Percentiles rank a stretch among this genome's conserved stretches.
Evolutionary conservation across 2,329 filamentous ascomycete genomes (phyloP).

Genomic region (Pseudopithomyces chartarum): DNA sequence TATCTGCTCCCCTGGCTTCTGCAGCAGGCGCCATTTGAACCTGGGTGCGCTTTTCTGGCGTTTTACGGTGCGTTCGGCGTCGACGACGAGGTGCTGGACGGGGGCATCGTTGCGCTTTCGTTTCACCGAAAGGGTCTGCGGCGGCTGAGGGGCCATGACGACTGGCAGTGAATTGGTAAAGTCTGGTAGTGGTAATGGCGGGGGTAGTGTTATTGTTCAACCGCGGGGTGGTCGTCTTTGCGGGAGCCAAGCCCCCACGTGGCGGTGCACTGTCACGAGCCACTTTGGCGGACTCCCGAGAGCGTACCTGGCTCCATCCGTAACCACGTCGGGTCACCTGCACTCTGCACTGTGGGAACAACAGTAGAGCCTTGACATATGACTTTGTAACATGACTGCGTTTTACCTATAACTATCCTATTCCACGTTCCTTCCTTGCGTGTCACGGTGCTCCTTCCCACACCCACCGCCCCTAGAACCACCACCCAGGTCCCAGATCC

Average conservation of each 20-base stretch:
- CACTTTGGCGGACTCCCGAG: not conserved
- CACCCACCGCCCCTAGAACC: not conserved
- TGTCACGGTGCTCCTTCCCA: constrained; percentile 15
- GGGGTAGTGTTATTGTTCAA: not conserved
- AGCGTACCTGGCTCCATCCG: not conserved
- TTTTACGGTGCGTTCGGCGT: constrained; percentile 24
- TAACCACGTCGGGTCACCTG: constrained; percentile 9
- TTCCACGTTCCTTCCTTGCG: constrained; percentile 2
- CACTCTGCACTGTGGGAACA: constrained; percentile 9
- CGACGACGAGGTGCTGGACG: constrained; percentile 54
- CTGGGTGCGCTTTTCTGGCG: constrained; percentile 23
- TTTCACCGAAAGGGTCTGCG: constrained; percentile 52
- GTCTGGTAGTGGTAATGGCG: not conserved
- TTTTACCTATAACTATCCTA: constrained; percentile 3
- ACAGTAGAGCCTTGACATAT: constrained; percentile 5
- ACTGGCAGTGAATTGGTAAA: not conserved
- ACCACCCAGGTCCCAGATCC: not conserved
- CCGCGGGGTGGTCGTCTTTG: not conserved
- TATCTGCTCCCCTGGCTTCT: constrained; percentile 25
- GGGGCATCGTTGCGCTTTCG: constrained; percentile 62
- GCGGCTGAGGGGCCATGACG: constrained; percentile 27
- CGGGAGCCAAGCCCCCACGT: not conserved
- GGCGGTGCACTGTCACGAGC: not conserved
- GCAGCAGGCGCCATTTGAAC: constrained; percentile 27
- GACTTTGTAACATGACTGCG: constrained; percentile 27